A percentile compares a stretch with the other conserved stretches of the same genome.
Conservation (phyloP, 2,329 filamentous ascomycete genomes). For the Aspergillus floridensis region DNA sequence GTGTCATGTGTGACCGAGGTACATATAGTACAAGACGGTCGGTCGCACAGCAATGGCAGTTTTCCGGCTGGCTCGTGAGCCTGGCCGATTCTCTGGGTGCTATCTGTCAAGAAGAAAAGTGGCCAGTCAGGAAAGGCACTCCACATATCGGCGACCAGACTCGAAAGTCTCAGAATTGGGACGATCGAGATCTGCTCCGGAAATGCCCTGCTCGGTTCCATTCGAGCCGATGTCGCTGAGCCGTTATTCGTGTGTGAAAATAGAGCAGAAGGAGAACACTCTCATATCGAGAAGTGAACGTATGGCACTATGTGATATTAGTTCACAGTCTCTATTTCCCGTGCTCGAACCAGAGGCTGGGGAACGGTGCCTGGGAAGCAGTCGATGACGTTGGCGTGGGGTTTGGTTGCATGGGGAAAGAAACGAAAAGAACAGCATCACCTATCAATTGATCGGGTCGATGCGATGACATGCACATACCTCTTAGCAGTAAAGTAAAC, state of each 20-base stretch:
- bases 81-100: slow-evolving; percentile 12
- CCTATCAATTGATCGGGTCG: background rate
- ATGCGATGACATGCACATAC: background rate
- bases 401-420: slow-evolving; percentile 4
- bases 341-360: background rate
- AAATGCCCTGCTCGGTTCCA: background rate
- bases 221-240: background rate
- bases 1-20: slow-evolving; percentile 30
- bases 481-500: background rate
- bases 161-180: background rate
- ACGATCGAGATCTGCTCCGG: background rate
- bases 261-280: background rate
- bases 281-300: no score
- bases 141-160: background rate
- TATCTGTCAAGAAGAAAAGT: no score
- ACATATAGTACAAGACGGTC: background rate
- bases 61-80: slow-evolving; percentile 8
- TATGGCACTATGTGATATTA: background rate
- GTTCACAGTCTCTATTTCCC: background rate
- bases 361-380: background rate
- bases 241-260: background rate
- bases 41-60: background rate
- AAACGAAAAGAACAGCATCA: background rate
- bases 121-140: background rate
- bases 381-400: slow-evolving; percentile 9